These are phyloP conservation scores for Aspergillus pseudonomiae DNA, from an alignment of 2,329 filamentous ascomycete genomes.

Conservation along the genomic window DNA sequence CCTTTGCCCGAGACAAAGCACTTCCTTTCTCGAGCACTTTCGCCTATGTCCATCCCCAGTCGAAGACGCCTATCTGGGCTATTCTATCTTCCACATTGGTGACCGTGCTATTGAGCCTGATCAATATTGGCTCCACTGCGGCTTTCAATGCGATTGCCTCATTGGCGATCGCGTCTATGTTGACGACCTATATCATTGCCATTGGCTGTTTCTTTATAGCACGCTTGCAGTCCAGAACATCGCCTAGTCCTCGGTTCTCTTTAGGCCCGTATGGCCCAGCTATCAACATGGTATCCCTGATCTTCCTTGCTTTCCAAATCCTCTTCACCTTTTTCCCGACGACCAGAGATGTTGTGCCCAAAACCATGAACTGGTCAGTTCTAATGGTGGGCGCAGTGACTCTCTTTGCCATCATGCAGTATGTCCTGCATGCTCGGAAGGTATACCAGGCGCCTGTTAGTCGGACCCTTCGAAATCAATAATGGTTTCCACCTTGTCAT, in stretches of 20 bases:
- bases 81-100: slow-evolving; percentile 33
- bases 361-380: not conserved
- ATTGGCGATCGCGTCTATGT: slow-evolving; percentile 53
- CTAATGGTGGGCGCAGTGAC: not conserved
- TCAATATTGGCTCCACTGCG: slow-evolving; percentile 54
- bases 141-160: slow-evolving; percentile 59
- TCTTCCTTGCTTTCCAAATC: slow-evolving; percentile 27
- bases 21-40: slow-evolving; percentile 33
- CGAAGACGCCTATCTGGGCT: slow-evolving; percentile 47
- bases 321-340: slow-evolving; percentile 37
- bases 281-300: not conserved
- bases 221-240: not conserved
- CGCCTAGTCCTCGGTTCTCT: not conserved
- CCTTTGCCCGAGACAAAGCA: slow-evolving; percentile 47
- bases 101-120: slow-evolving; percentile 45
- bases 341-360: not conserved
- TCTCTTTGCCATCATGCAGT: not conserved
- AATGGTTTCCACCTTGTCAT: accelerated
- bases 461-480: not conserved
- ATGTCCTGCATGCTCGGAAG: not conserved
- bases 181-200: slow-evolving; percentile 56
- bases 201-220: slow-evolving; percentile 24
- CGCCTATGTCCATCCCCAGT: slow-evolving; percentile 36
- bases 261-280: not conserved
- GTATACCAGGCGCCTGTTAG: not conserved